These are phyloP conservation scores for Eutypella sp. DNA, from an alignment of 2,329 filamentous ascomycete genomes.

Conservation along the genomic window DNA sequence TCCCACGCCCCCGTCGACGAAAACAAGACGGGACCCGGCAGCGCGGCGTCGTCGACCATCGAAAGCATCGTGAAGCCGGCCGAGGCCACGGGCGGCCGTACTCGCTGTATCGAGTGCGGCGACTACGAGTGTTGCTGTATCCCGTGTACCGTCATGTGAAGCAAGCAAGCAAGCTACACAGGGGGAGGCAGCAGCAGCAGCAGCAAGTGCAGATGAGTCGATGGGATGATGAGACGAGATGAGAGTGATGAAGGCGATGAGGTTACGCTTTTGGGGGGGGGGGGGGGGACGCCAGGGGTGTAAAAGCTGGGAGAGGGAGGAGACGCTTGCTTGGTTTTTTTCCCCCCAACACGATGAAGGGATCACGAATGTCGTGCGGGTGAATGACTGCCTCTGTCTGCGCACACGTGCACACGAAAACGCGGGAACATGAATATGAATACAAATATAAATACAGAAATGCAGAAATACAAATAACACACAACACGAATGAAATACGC, in stretches of 20 bases:
- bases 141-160: slow-evolving; percentile 46
- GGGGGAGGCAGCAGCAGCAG: no score
- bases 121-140: slow-evolving; percentile 52
- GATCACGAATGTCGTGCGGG: no score
- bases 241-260: slow-evolving; percentile 7
- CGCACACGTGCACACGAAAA: no score
- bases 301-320: background rate
- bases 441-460: no score
- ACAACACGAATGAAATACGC: no score
- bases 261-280: slow-evolving; percentile 2
- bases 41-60: slow-evolving; percentile 43
- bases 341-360: no score
- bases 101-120: slow-evolving; percentile 46
- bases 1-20: slow-evolving; percentile 29
- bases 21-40: slow-evolving; percentile 43
- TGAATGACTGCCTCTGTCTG: no score
- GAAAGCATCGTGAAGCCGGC: slow-evolving; percentile 48
- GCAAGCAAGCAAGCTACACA: background rate
- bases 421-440: no score
- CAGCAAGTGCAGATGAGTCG: no score
- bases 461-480: no score
- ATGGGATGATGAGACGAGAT: no score
- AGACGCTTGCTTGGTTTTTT: background rate
- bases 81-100: slow-evolving; percentile 34
- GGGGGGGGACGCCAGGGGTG: background rate